These are phyloP conservation scores for Talaromyces nanjingensis DNA, from an alignment of 495 filamentous ascomycete genomes.

Conservation along the genomic window DNA sequence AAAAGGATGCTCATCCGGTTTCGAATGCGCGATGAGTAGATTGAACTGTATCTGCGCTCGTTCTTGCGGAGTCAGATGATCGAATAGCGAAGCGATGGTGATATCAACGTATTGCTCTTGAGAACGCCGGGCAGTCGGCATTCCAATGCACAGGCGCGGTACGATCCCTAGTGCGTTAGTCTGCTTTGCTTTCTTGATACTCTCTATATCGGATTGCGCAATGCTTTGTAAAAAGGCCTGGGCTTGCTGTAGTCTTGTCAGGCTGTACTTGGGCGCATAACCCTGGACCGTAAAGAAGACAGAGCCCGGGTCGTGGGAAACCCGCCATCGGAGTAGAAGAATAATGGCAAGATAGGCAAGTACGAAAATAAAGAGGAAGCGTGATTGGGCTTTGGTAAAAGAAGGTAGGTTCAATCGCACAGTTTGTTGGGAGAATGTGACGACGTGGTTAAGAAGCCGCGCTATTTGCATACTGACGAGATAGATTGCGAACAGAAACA, in stretches of 20 bases:
- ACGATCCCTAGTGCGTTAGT: not conserved
- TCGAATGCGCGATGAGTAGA: conserved; percentile 45
- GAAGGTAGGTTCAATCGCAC: not conserved
- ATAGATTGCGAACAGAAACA: not conserved
- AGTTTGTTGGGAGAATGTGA: not conserved
- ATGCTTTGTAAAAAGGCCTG: conserved; percentile 9
- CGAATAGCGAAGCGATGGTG: conserved; percentile 45
- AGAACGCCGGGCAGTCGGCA: conserved; percentile 29
- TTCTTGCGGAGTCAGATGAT: conserved; percentile 38
- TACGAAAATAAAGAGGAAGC: not conserved
- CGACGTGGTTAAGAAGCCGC: not conserved
- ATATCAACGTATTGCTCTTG: conserved; percentile 37
- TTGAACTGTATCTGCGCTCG: conserved; percentile 39
- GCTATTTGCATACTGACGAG: not conserved
- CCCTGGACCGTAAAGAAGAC: conserved; percentile 9
- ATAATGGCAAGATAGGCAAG: not conserved
- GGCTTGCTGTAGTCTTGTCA: conserved; percentile 17
- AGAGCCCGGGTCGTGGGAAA: not conserved
- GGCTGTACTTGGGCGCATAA: conserved; percentile 20
- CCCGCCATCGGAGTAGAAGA: not conserved
- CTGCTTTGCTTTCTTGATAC: not conserved
- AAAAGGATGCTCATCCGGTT: conserved; percentile 41
- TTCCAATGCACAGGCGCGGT: conserved; percentile 25
- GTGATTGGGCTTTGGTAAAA: not conserved
- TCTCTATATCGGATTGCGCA: not conserved